Conservation (phyloP, 1,139 yeast genomes). For the Arxiozyma slooffiae region DNA sequence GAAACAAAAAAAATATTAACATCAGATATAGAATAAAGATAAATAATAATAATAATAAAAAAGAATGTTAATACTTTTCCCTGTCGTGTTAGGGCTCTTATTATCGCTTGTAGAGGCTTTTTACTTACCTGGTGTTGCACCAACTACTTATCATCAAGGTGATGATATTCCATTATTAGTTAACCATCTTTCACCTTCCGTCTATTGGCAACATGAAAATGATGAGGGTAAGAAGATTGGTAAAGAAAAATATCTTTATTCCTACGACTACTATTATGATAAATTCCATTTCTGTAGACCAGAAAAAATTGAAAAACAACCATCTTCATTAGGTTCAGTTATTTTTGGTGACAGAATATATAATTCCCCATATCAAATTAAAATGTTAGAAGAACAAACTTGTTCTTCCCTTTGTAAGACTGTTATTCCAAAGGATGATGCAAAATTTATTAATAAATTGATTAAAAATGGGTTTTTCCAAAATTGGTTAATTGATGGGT, state of each 20-base stretch:
- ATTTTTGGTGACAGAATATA: slow-evolving; percentile 92
- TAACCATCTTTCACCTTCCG: slow-evolving; percentile 80
- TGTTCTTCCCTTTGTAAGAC: slow-evolving; percentile 59
- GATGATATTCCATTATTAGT: slow-evolving; percentile 71
- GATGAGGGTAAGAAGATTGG: slow-evolving; percentile 32
- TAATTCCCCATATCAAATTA: slow-evolving; percentile 77
- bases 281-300: slow-evolving; percentile 82
- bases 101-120: slow-evolving; percentile 39
- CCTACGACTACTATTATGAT: slow-evolving; percentile 79
- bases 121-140: slow-evolving; percentile 92
- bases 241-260: slow-evolving; percentile 47
- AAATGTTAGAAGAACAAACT: slow-evolving; percentile 60
- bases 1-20: not conserved
- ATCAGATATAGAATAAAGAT: too few species aligned
- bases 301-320: slow-evolving; percentile 49
- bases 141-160: slow-evolving; percentile 69
- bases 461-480: slow-evolving; percentile 76
- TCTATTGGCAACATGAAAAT: slow-evolving; percentile 35
- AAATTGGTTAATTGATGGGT: slow-evolving; percentile 91
- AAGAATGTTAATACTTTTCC: not conserved
- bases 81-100: not conserved
- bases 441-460: slow-evolving; percentile 64
- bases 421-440: slow-evolving; percentile 52
- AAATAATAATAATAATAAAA: not conserved
- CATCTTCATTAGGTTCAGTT: slow-evolving; percentile 86